phyloP scores from a whole-genome alignment of 257 asterid genomes.

The Salvia miltiorrhiza region DNA sequence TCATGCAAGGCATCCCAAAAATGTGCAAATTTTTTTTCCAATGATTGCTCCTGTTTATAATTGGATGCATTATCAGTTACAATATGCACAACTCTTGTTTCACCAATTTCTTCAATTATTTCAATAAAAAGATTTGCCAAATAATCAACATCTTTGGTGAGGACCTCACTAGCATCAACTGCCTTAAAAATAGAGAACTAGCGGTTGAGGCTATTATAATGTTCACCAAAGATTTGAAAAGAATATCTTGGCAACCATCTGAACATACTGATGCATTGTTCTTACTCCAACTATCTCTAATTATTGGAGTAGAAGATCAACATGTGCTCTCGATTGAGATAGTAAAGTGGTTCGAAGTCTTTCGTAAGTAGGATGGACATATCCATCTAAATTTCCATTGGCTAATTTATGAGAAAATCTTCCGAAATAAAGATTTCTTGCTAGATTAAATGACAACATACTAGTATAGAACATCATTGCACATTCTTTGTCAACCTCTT shows the following conservation, averaged over 20 bases:
- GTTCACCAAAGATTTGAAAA: neutral
- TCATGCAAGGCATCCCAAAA: neutral
- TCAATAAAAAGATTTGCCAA: neutral
- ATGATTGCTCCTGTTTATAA: neutral
- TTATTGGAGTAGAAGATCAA: neutral
- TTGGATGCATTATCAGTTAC: neutral
- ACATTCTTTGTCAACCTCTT: neutral
- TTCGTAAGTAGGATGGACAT: neutral
- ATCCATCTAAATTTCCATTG: neutral
- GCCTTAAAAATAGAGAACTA: neutral
- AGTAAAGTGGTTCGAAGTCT: neutral
- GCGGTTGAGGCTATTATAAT: neutral
- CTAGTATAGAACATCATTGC: neutral
- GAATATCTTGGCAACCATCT: neutral
- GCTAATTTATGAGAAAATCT: neutral
- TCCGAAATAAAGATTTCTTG: neutral
- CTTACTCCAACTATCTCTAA: neutral
- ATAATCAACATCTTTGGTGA: neutral
- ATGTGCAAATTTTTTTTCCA: neutral
- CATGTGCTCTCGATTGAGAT: neutral
- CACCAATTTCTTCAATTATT: neutral
- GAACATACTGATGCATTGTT: neutral
- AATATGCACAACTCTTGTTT: neutral
- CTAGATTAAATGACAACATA: neutral
- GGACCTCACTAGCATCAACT: neutral